Conservation (phyloP, 331 rosid genomes). For the Arachis monticola region DNA sequence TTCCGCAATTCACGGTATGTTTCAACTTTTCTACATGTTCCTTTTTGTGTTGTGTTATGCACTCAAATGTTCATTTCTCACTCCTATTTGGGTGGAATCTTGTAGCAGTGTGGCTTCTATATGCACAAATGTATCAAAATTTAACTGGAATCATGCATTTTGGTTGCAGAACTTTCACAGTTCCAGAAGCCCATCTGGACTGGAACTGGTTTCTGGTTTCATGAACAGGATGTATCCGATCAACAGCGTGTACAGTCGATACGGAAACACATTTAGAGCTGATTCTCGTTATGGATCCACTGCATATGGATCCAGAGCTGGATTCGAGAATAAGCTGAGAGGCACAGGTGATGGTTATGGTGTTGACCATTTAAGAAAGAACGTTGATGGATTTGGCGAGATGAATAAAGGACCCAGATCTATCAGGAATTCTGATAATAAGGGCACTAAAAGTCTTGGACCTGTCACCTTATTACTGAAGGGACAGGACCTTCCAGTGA, state of each 20-base stretch:
- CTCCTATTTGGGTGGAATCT: too few species aligned
- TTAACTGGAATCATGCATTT: not conserved
- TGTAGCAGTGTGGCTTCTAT: not conserved
- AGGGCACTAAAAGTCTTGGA: constrained; percentile 33
- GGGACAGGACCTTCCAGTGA: constrained; percentile 48
- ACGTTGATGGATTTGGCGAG: constrained; percentile 49
- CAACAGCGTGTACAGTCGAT: constrained; percentile 44
- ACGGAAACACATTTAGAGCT: constrained; percentile 44
- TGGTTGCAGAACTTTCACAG: constrained; percentile 46
- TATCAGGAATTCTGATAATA: constrained; percentile 37
- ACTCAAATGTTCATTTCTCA: not conserved
- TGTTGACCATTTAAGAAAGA: constrained; percentile 32
- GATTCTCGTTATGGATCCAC: constrained; percentile 44
- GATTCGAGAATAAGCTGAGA: constrained; percentile 31
- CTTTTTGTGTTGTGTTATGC: constrained; percentile 2
- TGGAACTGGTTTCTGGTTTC: constrained; percentile 46
- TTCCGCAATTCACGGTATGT: constrained; percentile 46
- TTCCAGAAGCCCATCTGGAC: constrained; percentile 39
- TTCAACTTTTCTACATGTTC: constrained; percentile 17
- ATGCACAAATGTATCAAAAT: not conserved
- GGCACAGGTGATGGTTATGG: constrained; percentile 35
- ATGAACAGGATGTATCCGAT: constrained; percentile 44
- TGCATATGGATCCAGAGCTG: constrained; percentile 46
- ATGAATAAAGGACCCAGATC: constrained; percentile 62
- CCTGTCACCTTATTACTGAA: constrained; percentile 45